Percentiles rank a stretch among this genome's conserved stretches.
Conservation (phyloP, 2,329 filamentous ascomycete species). For the Talaromyces amestolkiae region DNA sequence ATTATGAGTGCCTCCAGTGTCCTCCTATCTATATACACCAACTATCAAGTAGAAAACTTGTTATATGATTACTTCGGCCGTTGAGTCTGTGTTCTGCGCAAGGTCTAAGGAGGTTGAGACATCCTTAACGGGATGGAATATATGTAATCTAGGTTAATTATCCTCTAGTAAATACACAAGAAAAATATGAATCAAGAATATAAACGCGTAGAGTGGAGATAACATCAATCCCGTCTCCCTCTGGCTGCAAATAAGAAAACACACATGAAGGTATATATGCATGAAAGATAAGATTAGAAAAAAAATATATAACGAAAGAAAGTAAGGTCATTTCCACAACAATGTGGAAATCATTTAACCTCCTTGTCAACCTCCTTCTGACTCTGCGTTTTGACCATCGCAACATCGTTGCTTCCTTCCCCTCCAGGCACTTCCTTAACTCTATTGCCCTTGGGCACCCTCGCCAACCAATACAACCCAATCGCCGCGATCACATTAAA, state of each 20-base stretch:
- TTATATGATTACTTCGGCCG: neutral
- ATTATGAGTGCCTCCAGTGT: neutral
- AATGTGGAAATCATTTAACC: neutral
- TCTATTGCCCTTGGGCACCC: conserved; percentile 42
- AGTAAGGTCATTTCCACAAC: neutral
- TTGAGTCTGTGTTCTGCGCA: neutral
- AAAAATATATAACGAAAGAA: neutral
- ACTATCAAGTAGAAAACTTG: neutral
- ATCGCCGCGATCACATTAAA: conserved; percentile 54
- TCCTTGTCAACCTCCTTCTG: neutral
- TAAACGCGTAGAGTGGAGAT: neutral
- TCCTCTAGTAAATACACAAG: neutral
- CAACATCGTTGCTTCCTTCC: neutral
- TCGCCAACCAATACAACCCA: conserved; percentile 53
- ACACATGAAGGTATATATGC: neutral
- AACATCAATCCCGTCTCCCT: neutral
- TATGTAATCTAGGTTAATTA: neutral
- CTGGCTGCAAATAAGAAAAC: no score
- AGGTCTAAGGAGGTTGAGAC: neutral
- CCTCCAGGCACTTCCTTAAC: conserved; percentile 15
- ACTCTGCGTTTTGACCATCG: conserved; percentile 2
- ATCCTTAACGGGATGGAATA: neutral
- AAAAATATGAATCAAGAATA: neutral
- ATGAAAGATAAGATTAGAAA: neutral
- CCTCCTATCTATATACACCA: neutral